Conservation (phyloP, 352 stramenopile genomes). For the Pythium myriotylum region DNA sequence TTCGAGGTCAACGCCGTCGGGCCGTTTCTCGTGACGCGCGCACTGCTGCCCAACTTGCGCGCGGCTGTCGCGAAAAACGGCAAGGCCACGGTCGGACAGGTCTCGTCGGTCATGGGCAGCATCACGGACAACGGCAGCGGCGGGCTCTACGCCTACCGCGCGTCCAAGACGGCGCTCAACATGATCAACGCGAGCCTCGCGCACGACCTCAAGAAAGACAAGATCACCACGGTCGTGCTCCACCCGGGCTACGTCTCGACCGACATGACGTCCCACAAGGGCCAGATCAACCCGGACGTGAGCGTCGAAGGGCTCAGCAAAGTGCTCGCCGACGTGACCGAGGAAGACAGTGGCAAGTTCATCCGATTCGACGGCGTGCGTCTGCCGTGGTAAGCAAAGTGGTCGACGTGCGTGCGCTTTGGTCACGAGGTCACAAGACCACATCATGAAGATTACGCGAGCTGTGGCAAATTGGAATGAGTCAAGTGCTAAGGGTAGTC, state of each 20-base stretch:
- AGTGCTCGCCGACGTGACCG: conserved; percentile 50
- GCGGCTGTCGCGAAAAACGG: conserved; percentile 39
- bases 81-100: conserved; percentile 52
- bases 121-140: conserved; percentile 62
- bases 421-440: too few relatives aligned
- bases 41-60: conserved; percentile 56
- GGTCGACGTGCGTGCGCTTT: too few relatives aligned
- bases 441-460: too few relatives aligned
- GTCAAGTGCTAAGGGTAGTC: too few relatives aligned
- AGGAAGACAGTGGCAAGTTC: conserved; percentile 53
- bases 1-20: conserved; percentile 81
- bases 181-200: conserved; percentile 65
- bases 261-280: conserved; percentile 50
- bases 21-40: conserved; percentile 60
- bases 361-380: conserved; percentile 51
- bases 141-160: conserved; percentile 72
- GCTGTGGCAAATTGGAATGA: too few relatives aligned
- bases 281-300: conserved; percentile 42
- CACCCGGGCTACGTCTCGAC: conserved; percentile 71
- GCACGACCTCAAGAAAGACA: conserved; percentile 54
- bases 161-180: conserved; percentile 84
- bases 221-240: conserved; percentile 59
- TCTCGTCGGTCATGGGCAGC: conserved; percentile 64
- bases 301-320: conserved; percentile 50
- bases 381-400: conserved; percentile 52